Evolutionary conservation across 108 stramenopile species (phyloP).

Genomic region (Mediolabrus comicus): DNA sequence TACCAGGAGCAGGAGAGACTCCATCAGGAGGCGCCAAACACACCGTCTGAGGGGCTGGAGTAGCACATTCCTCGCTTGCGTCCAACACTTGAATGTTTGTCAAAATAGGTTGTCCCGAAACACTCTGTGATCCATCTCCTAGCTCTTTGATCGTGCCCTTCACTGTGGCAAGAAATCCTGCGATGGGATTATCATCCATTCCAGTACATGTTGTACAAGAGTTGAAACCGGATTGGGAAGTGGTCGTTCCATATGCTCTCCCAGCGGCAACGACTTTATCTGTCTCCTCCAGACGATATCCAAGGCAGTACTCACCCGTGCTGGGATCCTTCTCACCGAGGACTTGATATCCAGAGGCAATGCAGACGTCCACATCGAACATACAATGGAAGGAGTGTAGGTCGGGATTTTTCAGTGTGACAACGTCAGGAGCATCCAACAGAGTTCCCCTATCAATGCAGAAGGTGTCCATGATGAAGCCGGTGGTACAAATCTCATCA

Average conservation of each 20-base stretch:
- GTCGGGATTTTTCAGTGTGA: constrained; percentile 30
- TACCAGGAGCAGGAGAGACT: too few species aligned
- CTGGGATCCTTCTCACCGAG: constrained; percentile 15
- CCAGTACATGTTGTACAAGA: constrained; percentile 18
- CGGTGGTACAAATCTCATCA: constrained; percentile 43
- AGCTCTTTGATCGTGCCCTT: constrained; percentile 13
- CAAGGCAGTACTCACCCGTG: constrained; percentile 17
- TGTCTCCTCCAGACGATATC: constrained; percentile 23
- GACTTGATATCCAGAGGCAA: constrained; percentile 22
- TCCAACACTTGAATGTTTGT: constrained; percentile 6
- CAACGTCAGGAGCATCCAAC: constrained; percentile 17
- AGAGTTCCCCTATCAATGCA: constrained; percentile 43
- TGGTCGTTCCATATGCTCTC: constrained; percentile 1
- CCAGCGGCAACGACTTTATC: constrained; percentile 10
- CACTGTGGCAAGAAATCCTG: constrained; percentile 26
- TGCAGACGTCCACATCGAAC: constrained; percentile 25
- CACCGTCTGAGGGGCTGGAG: background rate
- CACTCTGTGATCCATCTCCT: constrained; percentile 19
- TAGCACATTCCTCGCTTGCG: background rate
- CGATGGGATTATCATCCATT: background rate
- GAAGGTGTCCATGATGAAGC: constrained; percentile 42
- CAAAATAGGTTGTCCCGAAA: constrained; percentile 16
- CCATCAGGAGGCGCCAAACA: background rate
- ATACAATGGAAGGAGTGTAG: constrained; percentile 46
- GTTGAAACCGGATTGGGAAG: background rate